phyloP scores from a whole-genome alignment of 2,329 filamentous ascomycete species.

The Endothia cerciana region DNA sequence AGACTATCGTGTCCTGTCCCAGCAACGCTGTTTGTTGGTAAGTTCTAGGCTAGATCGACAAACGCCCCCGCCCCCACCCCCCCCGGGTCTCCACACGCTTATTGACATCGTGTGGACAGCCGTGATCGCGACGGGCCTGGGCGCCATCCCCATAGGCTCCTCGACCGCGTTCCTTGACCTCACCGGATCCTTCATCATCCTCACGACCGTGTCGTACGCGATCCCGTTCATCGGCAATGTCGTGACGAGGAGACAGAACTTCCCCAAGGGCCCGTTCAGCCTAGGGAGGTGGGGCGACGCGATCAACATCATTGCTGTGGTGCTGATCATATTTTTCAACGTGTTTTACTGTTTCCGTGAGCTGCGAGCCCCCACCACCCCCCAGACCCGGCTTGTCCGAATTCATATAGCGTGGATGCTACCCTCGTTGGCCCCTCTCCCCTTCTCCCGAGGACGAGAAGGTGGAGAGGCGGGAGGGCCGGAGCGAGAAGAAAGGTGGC shows the following conservation, averaged over 20 bases:
- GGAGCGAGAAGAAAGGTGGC: not conserved
- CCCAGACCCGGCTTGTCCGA: too few relatives aligned
- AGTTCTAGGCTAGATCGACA: not conserved
- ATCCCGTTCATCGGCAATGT: slow-evolving; percentile 55
- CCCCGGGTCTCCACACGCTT: not conserved
- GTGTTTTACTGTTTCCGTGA: slow-evolving; percentile 65
- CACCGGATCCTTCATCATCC: slow-evolving; percentile 60
- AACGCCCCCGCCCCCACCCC: too few relatives aligned
- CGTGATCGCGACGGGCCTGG: slow-evolving; percentile 54
- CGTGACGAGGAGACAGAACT: slow-evolving; percentile 53
- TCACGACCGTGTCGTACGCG: slow-evolving; percentile 59
- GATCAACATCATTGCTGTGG: slow-evolving; percentile 53
- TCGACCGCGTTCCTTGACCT: slow-evolving; percentile 60
- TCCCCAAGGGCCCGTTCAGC: slow-evolving; percentile 57
- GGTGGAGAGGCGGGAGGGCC: too few relatives aligned
- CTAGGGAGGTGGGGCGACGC: slow-evolving; percentile 54
- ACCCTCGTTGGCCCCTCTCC: too few relatives aligned
- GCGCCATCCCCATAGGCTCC: slow-evolving; percentile 60
- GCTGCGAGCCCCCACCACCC: slow-evolving; percentile 29
- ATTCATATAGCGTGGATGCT: not conserved
- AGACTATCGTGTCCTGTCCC: slow-evolving; percentile 61
- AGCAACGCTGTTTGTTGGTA: slow-evolving; percentile 56
- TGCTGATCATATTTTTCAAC: slow-evolving; percentile 59
- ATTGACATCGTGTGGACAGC: slow-evolving; percentile 33
- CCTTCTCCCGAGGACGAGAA: too few relatives aligned